phyloP scores from a whole-genome alignment of 495 filamentous ascomycete species.

The Umbilicaria muhlenbergii region DNA sequence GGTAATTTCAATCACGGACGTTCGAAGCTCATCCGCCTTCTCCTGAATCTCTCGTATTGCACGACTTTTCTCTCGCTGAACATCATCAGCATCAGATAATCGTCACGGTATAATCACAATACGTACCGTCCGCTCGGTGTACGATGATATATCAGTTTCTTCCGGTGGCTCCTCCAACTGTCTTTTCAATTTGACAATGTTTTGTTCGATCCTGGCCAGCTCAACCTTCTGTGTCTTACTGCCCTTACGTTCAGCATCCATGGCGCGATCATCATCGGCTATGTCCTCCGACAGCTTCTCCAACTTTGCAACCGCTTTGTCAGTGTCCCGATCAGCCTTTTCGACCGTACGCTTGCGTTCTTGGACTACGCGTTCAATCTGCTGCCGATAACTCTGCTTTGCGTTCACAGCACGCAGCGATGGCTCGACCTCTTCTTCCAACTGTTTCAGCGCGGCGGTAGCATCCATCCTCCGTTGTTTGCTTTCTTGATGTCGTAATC shows the following conservation, averaged over 20 bases:
- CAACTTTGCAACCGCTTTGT: conserved; percentile 30
- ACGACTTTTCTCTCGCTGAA: conserved; percentile 23
- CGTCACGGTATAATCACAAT: not conserved
- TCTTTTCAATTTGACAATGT: conserved; percentile 28
- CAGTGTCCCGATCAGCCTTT: conserved; percentile 35
- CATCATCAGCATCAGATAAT: conserved; percentile 11
- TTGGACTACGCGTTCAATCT: conserved; percentile 31
- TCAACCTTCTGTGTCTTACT: conserved; percentile 37
- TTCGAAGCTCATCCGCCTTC: conserved; percentile 20
- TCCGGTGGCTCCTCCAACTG: conserved; percentile 32
- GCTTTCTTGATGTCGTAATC: conserved; percentile 19
- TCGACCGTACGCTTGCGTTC: conserved; percentile 35
- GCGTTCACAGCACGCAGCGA: conserved; percentile 44
- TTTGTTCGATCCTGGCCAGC: conserved; percentile 22
- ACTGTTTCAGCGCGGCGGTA: conserved; percentile 31
- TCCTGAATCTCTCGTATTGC: conserved; percentile 19
- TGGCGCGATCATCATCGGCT: conserved; percentile 36
- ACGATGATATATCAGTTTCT: conserved; percentile 36
- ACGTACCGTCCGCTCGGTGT: conserved; percentile 35
- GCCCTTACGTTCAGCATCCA: conserved; percentile 39
- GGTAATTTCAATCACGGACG: conserved; percentile 15
- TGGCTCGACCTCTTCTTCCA: conserved; percentile 51
- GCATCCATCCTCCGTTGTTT: conserved; percentile 32
- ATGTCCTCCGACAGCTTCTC: conserved; percentile 35
- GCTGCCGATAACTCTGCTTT: conserved; percentile 45